Base-by-base conservation (phyloP, 345 rosid species). In the Pugionium cornutum region DNA sequence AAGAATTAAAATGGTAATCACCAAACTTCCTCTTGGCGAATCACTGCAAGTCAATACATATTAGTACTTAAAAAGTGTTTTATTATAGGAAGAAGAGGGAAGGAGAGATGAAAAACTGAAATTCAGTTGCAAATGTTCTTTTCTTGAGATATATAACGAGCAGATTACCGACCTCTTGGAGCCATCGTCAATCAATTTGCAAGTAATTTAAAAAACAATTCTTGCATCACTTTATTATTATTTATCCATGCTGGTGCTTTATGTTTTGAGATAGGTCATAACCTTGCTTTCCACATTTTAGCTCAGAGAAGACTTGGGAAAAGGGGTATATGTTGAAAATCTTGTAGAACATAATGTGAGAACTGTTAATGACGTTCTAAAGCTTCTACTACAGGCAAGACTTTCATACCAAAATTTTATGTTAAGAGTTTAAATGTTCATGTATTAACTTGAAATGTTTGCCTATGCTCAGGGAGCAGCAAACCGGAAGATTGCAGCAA, bases 81-180 rank as follows among this genome's bases (percentile, higher is more conserved):
- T 55, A 66, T 31, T 78, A 42, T 77, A 89, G 97, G 94, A 88
- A 75, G 97, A 89, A 83, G 91, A 86, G 53, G 76, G 77, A 53
- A 82, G 91, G 76, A 86, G 79, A 66, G 83, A 86, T 62, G 94
- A 92, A 68, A 86, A 81, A 26, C 83, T 89, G 67, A 80, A 70
- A 70, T 92, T 84, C 70, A 83, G 86, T 68, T 87, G 98, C 83
- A 87, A 87, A 75, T 89, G 97, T 73, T 92, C 96, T 56, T 92
- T 92, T 75, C 72, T 92, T 61, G 96, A 92, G 85, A 84, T 92
- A 74, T 89, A 92, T 74, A 92, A 92, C 33, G 98, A 92, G 81
- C 98, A 92, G 66, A 89, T 86, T 60, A 92, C 88, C 2, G 97
- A 92, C 75, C 87, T 92, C 53, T 53, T 92, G 78, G 98, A 92